Conservation (phyloP, 495 filamentous ascomycete species). For the Aspergillus sclerotioniger region DNA sequence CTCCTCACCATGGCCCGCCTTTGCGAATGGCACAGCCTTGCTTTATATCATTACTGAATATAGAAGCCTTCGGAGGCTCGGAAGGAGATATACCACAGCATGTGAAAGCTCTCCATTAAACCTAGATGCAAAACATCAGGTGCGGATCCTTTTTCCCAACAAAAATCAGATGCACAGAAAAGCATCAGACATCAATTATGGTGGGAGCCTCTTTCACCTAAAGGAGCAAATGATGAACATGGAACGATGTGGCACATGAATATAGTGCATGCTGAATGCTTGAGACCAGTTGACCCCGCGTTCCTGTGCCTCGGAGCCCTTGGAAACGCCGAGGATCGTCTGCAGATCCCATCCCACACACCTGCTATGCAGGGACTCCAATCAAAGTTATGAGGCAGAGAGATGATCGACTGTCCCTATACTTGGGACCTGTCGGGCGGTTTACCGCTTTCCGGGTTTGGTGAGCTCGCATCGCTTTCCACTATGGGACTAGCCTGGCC, state of each 20-base stretch:
- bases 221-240: not conserved
- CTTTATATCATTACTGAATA: conserved; percentile 12
- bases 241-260: conserved; percentile 8
- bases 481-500: not conserved
- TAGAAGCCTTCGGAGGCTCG: conserved; percentile 10
- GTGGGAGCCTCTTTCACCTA: not conserved
- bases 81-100: conserved; percentile 4
- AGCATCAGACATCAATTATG: not conserved
- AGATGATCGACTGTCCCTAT: not conserved
- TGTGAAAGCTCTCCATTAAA: conserved; percentile 1
- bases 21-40: not conserved
- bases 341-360: not conserved
- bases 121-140: not conserved
- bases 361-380: not conserved
- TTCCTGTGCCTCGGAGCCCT: conserved; percentile 10
- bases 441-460: not conserved
- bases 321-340: not conserved
- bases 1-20: not conserved
- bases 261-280: conserved; percentile 1
- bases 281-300: conserved; percentile 12
- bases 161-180: not conserved
- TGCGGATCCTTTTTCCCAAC: conserved; percentile 17
- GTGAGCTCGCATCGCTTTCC: not conserved
- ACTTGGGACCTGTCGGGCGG: not conserved
- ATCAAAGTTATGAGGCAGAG: not conserved